Conservation (phyloP, 1,284 basidiomycete species). For the Coniophora puteana region DNA sequence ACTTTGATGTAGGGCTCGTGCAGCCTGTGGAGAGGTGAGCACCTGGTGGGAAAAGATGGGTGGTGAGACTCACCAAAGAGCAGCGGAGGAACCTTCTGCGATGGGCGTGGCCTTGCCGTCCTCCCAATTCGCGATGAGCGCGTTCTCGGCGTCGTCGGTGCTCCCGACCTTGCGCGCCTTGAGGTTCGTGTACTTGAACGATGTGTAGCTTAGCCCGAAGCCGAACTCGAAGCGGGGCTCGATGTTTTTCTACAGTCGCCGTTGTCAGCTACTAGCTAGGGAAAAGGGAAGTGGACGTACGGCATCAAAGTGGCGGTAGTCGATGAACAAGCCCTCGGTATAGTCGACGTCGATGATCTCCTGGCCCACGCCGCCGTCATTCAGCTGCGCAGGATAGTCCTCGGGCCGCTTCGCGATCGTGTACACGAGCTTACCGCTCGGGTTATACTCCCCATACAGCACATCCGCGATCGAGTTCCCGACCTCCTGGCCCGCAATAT, state of each 20-base stretch:
- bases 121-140: slow-evolving; percentile 50
- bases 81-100: slow-evolving; percentile 24
- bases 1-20: slow-evolving; percentile 59
- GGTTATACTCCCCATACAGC: slow-evolving; percentile 69
- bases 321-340: slow-evolving; percentile 70
- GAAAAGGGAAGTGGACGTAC: slow-evolving; percentile 31
- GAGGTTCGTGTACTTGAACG: slow-evolving; percentile 50
- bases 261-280: too few species aligned
- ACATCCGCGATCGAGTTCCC: slow-evolving; percentile 77
- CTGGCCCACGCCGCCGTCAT: slow-evolving; percentile 15
- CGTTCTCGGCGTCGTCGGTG: slow-evolving; percentile 30
- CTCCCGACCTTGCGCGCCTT: slow-evolving; percentile 35
- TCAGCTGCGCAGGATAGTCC: slow-evolving; percentile 44
- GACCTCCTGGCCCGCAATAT: slow-evolving; percentile 69
- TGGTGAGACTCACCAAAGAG: slow-evolving; percentile 25
- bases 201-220: slow-evolving; percentile 33
- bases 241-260: slow-evolving; percentile 37
- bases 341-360: slow-evolving; percentile 57
- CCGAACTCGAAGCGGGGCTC: slow-evolving; percentile 56
- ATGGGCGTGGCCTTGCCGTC: slow-evolving; percentile 41
- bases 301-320: slow-evolving; percentile 76
- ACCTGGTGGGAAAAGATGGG: neutral
- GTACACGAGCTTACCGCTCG: slow-evolving; percentile 75
- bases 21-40: slow-evolving; percentile 39
- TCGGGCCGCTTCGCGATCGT: slow-evolving; percentile 51